These are phyloP conservation scores for Macrolepiota albuminosa DNA, from an alignment of 768 basidiomycete genomes.

Conservation along the genomic window DNA sequence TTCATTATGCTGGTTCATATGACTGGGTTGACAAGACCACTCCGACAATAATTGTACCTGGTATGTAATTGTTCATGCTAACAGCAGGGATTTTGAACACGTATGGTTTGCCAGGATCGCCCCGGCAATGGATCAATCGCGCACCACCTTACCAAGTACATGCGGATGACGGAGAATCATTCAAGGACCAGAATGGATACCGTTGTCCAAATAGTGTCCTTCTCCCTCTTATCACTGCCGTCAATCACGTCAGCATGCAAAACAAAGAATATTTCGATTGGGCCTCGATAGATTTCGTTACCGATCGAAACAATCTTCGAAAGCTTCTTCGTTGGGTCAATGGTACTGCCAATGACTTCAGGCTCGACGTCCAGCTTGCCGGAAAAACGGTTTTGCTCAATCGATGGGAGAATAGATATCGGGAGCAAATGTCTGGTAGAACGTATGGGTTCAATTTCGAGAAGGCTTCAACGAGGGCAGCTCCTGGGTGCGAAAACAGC, in stretches of 20 bases:
- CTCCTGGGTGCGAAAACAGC: conserved; percentile 42
- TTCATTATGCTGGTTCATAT: conserved; percentile 44
- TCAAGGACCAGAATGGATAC: conserved; percentile 56
- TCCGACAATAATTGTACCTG: conserved; percentile 52
- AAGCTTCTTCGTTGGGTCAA: conserved; percentile 59
- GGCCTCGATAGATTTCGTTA: conserved; percentile 43
- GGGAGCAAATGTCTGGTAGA: conserved; percentile 30
- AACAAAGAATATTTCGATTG: conserved; percentile 36
- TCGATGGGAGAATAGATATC: conserved; percentile 45
- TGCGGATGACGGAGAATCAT: conserved; percentile 44
- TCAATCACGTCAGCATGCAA: conserved; percentile 34
- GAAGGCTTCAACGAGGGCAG: conserved; percentile 43
- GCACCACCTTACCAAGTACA: conserved; percentile 47
- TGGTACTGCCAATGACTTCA: conserved; percentile 42
- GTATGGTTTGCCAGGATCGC: conserved; percentile 34
- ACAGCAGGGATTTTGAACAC: not conserved
- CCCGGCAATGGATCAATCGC: conserved; percentile 44
- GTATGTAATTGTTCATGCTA: conserved; percentile 21
- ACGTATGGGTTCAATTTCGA: conserved; percentile 63
- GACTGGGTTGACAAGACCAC: conserved; percentile 40
- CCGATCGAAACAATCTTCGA: conserved; percentile 63
- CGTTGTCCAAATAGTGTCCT: conserved; percentile 29
- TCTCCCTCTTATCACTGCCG: conserved; percentile 58
- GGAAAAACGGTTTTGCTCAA: conserved; percentile 60
- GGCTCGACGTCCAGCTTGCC: conserved; percentile 65